phyloP scores from a whole-genome alignment of 2,329 filamentous ascomycete species.

The Penicillium vulpinum region DNA sequence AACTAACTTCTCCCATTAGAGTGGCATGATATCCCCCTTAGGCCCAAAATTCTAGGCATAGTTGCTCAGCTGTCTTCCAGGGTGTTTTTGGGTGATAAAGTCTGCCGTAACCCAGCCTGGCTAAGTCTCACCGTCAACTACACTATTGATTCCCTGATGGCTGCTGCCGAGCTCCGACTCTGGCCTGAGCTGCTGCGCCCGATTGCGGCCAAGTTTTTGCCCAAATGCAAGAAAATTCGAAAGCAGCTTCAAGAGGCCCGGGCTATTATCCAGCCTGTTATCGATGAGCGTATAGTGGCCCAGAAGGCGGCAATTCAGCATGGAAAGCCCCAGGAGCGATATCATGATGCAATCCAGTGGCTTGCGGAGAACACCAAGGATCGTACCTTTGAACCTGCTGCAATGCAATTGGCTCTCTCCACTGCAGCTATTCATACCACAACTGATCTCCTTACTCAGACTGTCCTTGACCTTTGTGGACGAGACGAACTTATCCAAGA shows the following conservation, averaged over 20 bases:
- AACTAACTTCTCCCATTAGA: not conserved
- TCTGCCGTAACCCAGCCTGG: slow-evolving; percentile 23
- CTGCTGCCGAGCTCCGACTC: slow-evolving; percentile 6
- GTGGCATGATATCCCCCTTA: slow-evolving; percentile 20
- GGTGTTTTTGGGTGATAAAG: slow-evolving; percentile 17
- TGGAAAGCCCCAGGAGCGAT: slow-evolving; percentile 9
- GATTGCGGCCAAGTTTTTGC: slow-evolving; percentile 9
- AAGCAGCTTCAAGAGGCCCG: slow-evolving; percentile 9
- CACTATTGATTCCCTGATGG: slow-evolving; percentile 10
- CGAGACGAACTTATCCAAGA: not conserved
- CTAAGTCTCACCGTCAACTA: slow-evolving; percentile 15
- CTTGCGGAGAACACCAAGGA: slow-evolving; percentile 4
- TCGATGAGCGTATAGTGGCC: slow-evolving; percentile 1
- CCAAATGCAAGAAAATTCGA: slow-evolving; percentile 12
- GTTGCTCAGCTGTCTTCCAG: slow-evolving; percentile 17
- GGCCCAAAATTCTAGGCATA: slow-evolving; percentile 13
- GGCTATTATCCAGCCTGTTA: slow-evolving; percentile 10
- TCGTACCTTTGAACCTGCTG: not conserved
- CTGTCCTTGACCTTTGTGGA: slow-evolving; percentile 3
- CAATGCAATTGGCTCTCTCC: slow-evolving; percentile 2
- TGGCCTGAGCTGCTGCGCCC: slow-evolving; percentile 11
- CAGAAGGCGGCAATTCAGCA: not conserved
- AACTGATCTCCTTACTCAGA: slow-evolving; percentile 1
- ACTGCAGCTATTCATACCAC: slow-evolving; percentile 10
- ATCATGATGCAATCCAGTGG: not conserved